phyloP scores from a whole-genome alignment of 352 stramenopile genomes.

The Phytophthora cactorum region DNA sequence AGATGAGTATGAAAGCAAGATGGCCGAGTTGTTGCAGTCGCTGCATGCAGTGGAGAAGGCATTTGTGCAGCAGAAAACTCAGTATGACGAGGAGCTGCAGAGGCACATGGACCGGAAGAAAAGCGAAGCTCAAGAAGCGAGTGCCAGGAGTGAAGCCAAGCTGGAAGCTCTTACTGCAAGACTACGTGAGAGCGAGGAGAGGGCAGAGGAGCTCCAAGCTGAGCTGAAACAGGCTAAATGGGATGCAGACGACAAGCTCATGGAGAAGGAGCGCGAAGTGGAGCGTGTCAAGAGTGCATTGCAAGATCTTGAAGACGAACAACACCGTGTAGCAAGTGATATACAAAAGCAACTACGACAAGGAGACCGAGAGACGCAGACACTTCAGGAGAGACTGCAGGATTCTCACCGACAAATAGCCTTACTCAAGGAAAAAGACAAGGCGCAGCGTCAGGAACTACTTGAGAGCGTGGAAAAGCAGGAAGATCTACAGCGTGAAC shows the following conservation, averaged over 20 bases:
- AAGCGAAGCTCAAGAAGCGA: conserved; percentile 38
- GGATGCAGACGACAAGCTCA: conserved; percentile 62
- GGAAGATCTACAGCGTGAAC: conserved; percentile 70
- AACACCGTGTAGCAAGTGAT: conserved; percentile 43
- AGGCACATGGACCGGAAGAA: conserved; percentile 56
- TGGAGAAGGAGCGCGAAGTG: conserved; percentile 68
- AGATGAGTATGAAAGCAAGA: conserved; percentile 88
- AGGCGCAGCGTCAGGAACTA: conserved; percentile 61
- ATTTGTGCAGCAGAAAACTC: conserved; percentile 84
- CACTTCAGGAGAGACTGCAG: conserved; percentile 58
- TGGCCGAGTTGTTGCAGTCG: conserved; percentile 82
- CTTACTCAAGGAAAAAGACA: conserved; percentile 69
- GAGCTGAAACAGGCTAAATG: conserved; percentile 71
- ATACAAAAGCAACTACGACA: conserved; percentile 65
- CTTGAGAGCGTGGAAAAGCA: conserved; percentile 57
- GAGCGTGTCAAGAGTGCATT: conserved; percentile 54
- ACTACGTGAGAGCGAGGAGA: conserved; percentile 58
- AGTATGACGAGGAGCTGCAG: conserved; percentile 78
- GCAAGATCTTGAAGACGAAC: conserved; percentile 67
- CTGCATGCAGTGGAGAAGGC: conserved; percentile 83
- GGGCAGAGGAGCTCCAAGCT: conserved; percentile 49
- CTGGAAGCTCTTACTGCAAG: conserved; percentile 51
- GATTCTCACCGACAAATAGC: conserved; percentile 51
- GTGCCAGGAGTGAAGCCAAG: conserved; percentile 44
- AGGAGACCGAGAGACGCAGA: conserved; percentile 47